Conservation (phyloP, 2,329 filamentous ascomycete genomes). For the Zopfia rhizophila region DNA sequence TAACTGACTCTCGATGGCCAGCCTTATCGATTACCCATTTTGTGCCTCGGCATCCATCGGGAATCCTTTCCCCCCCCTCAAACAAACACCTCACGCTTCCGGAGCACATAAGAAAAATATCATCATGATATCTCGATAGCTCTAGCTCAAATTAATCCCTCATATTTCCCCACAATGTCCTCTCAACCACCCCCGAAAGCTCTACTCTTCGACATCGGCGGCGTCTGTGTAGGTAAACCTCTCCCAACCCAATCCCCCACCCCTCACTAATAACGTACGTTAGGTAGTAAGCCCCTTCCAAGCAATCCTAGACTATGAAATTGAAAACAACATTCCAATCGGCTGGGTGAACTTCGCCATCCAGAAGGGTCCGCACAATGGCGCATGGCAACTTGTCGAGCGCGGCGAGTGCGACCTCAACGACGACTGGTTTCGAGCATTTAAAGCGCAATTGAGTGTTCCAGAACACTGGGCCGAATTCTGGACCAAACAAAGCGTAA, state of each 20-base stretch:
- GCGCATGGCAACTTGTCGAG: constrained; percentile 90
- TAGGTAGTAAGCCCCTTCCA: constrained; percentile 93
- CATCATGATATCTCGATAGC: constrained; percentile 1
- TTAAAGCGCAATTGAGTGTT: constrained; percentile 77
- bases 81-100: neutral
- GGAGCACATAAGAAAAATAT: constrained; percentile 12
- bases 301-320: constrained; percentile 91
- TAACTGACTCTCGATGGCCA: too few relatives aligned
- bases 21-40: too few relatives aligned
- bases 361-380: constrained; percentile 77
- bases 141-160: neutral
- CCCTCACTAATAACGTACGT: constrained; percentile 11
- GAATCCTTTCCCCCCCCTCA: constrained; percentile 2
- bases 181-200: constrained; percentile 34
- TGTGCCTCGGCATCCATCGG: constrained; percentile 14
- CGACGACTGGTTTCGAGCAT: constrained; percentile 77
- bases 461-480: constrained; percentile 75
- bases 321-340: constrained; percentile 76
- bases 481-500: constrained; percentile 43
- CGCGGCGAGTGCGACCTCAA: constrained; percentile 83
- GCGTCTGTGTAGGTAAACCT: constrained; percentile 82
- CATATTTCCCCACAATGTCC: constrained; percentile 9
- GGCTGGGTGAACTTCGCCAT: constrained; percentile 95
- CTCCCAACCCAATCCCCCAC: constrained; percentile 15
- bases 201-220: constrained; percentile 92